Conservation (phyloP, 306 rosid species). For the Quercus robur region DNA sequence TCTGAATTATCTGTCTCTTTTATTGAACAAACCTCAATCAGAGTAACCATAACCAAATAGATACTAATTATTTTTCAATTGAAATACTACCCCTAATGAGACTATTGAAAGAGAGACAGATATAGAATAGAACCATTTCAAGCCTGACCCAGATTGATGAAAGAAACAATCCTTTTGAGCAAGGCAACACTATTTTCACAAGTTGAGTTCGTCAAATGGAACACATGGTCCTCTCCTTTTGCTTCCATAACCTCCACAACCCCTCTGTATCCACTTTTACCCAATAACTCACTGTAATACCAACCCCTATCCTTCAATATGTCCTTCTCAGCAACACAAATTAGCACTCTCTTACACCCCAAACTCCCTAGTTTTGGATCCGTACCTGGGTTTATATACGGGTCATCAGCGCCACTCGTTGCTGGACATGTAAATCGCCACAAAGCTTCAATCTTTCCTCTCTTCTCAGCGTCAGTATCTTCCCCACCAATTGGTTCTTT, state of each 20-base stretch:
- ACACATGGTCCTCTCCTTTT: conserved; percentile 49
- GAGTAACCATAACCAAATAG: too few species aligned
- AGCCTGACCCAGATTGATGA: conserved; percentile 24
- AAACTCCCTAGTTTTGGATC: conserved; percentile 51
- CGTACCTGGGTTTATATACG: conserved; percentile 49
- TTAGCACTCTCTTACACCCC: conserved; percentile 44
- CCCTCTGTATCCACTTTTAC: conserved; percentile 52
- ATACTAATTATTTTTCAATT: too few species aligned
- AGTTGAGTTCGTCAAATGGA: conserved; percentile 44
- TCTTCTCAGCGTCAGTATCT: not conserved
- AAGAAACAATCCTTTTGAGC: conserved; percentile 31
- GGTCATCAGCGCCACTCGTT: conserved; percentile 49
- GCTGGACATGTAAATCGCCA: conserved; percentile 53
- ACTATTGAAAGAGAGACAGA: too few species aligned
- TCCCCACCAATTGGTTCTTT: conserved; percentile 41
- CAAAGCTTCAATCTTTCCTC: conserved; percentile 8
- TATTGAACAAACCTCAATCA: too few species aligned
- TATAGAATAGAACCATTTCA: not conserved
- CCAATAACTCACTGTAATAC: conserved; percentile 40
- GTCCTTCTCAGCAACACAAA: conserved; percentile 68
- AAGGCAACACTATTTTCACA: conserved; percentile 32
- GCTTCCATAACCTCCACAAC: conserved; percentile 40
- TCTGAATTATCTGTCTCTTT: too few species aligned
- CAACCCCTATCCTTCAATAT: conserved; percentile 43
- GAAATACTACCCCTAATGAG: too few species aligned